Percentiles rank a stretch among this genome's conserved stretches.
phyloP scores from a whole-genome alignment of 345 rosid genomes.

The Acer campestre region DNA sequence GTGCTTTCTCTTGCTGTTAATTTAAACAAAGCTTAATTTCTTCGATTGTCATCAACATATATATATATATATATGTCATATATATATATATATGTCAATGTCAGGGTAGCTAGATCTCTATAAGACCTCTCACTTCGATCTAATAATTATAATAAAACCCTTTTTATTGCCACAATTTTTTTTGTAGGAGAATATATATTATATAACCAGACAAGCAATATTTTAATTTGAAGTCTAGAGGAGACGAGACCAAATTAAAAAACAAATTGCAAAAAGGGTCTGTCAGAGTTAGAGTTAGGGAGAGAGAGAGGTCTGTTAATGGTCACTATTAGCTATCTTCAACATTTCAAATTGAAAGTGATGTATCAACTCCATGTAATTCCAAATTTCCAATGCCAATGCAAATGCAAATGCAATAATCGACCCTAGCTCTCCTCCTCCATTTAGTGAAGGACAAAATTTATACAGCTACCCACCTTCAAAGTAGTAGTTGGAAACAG shows the following conservation, averaged over 20 bases:
- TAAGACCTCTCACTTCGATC: not conserved
- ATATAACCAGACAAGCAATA: not conserved
- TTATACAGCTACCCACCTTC: not conserved
- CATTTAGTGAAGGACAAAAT: constrained; percentile 1
- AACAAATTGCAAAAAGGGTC: not conserved
- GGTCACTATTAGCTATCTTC: not conserved
- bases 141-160: not conserved
- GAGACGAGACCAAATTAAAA: not conserved
- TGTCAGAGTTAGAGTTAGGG: not conserved
- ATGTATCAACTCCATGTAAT: constrained; percentile 4
- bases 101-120: not conserved
- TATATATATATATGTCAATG: not conserved
- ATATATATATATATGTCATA: too few species aligned
- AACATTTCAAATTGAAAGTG: constrained; percentile 18
- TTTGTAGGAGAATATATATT: too few species aligned
- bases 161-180: not conserved
- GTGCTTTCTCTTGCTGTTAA: too few species aligned
- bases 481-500: constrained; percentile 2
- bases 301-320: not conserved
- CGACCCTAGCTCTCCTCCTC: not conserved
- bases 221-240: too few species aligned
- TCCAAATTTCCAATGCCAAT: too few species aligned
- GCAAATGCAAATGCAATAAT: not conserved
- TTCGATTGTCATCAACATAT: too few species aligned
- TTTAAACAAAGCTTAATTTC: too few species aligned